A percentile compares a stretch with the other conserved stretches of the same genome.
Conservation (phyloP, 805 yeast genomes). For the Suhomyces emberorum region DNA sequence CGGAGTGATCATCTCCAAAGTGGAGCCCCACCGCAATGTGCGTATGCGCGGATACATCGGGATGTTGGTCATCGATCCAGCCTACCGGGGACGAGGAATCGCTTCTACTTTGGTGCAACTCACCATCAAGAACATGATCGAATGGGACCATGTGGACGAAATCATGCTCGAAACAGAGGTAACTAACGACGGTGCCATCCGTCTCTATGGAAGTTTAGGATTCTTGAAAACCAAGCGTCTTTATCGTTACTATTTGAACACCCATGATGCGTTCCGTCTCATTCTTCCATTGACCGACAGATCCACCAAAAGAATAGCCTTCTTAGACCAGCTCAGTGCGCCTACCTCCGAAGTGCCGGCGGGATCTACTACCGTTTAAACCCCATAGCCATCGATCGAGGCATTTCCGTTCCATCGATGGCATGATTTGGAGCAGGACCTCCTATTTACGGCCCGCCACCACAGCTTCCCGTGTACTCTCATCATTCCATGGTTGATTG, state of each 20-base stretch:
- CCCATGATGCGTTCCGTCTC: conserved; percentile 88
- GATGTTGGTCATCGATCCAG: conserved; percentile 82
- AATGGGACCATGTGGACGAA: conserved; percentile 72
- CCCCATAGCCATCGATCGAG: too few species aligned
- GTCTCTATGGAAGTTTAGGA: conserved; percentile 71
- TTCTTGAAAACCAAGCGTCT: conserved; percentile 72
- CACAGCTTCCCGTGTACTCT: too few species aligned
- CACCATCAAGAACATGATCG: conserved; percentile 63
- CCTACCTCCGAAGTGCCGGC: too few species aligned
- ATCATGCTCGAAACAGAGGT: conserved; percentile 92
- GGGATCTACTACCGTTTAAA: too few species aligned
- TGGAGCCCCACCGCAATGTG: conserved; percentile 69
- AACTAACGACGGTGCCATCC: conserved; percentile 66
- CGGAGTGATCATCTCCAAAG: conserved; percentile 85
- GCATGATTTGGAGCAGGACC: too few species aligned
- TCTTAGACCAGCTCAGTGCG: conserved; percentile 23
- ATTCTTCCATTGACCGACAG: conserved; percentile 74
- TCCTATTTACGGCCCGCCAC: too few species aligned
- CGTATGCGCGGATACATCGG: conserved; percentile 90
- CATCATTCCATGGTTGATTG: too few species aligned
- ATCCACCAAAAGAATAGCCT: conserved; percentile 47
- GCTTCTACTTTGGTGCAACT: conserved; percentile 68
- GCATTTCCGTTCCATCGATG: too few species aligned
- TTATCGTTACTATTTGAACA: conserved; percentile 83
- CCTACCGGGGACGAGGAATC: conserved; percentile 73